These are phyloP conservation scores for Gossypium arboreum DNA, from an alignment of 345 rosid species.

Conservation along the genomic window DNA sequence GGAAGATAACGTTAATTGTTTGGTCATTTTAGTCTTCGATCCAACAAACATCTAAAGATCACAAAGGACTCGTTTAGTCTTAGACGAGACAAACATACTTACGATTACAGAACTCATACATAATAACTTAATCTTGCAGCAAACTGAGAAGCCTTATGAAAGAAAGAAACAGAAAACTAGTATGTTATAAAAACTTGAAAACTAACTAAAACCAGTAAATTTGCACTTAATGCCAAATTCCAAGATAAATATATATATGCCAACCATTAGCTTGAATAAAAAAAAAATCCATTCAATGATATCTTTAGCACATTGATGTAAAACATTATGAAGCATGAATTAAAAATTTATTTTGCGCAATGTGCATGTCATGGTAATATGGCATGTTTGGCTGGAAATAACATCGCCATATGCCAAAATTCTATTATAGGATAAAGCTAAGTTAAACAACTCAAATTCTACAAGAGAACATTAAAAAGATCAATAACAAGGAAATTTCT, in stretches of 20 bases:
- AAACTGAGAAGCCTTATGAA: neutral
- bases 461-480: no score
- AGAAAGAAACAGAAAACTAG: slow-evolving; percentile 3
- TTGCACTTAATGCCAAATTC: neutral
- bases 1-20: neutral
- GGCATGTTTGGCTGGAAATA: no score
- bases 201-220: neutral
- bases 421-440: no score
- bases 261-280: neutral
- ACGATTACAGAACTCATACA: neutral
- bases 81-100: neutral
- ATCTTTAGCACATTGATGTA: neutral
- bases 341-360: neutral
- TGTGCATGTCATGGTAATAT: neutral
- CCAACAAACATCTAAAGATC: neutral
- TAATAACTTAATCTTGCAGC: neutral
- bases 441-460: no score
- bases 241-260: neutral
- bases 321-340: neutral
- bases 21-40: neutral
- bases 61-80: neutral
- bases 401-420: no score
- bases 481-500: no score
- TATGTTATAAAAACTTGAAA: neutral
- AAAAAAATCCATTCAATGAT: neutral